Base-by-base conservation (phyloP, 2,329 filamentous ascomycete species). In the Chaetomium strumarium region DNA sequence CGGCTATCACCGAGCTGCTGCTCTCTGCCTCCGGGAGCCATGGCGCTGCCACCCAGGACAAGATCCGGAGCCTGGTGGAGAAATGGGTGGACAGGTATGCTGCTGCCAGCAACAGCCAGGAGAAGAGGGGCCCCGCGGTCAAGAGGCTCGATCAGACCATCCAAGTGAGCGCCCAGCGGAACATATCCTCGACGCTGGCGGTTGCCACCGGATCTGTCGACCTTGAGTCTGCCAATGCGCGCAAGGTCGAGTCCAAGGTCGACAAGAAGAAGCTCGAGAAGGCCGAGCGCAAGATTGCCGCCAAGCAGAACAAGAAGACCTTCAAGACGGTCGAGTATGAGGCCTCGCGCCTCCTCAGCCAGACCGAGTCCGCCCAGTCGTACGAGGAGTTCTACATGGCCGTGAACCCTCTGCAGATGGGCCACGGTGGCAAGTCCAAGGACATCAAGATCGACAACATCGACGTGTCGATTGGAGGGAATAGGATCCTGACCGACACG, bases 371-470 rank as follows among this genome's bases (percentile, higher is more conserved):
- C 63, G 77, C 91, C 12, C 86, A 96, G 76, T 95, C 90, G 38
- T 99, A 99, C 68, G 93, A 99, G 72, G 93, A 99, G 69, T 97
- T 99, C 74, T 99, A 95, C 80, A 97, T 99, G 93, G 86, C 90
- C 49, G 93, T 99, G 75, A 99, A 99, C 70, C 93, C 93, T 56
- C 80, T 99, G 58, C 92, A 97, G 68, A 66, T 97, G 55, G 92
- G 90, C 52, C 70, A 84, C 55, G 79, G 84, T 31, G 81, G 83
- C 61, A 99, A 97, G 84, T 96, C 91, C 71, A 99, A 99, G 78
- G 93, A 99, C 68, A 91, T 99, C 78, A 99, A 97, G 75, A 77
- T 99, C 61, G 93, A 99, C 71, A 90, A 88, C 63, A 90, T 96
- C 66, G 93, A 99, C 70, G 88, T 99, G 50, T 87, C 90, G 40